These are phyloP conservation scores for Litsea cubeba DNA, from an alignment of 164 flowering plant genomes.

Conservation along the genomic window DNA sequence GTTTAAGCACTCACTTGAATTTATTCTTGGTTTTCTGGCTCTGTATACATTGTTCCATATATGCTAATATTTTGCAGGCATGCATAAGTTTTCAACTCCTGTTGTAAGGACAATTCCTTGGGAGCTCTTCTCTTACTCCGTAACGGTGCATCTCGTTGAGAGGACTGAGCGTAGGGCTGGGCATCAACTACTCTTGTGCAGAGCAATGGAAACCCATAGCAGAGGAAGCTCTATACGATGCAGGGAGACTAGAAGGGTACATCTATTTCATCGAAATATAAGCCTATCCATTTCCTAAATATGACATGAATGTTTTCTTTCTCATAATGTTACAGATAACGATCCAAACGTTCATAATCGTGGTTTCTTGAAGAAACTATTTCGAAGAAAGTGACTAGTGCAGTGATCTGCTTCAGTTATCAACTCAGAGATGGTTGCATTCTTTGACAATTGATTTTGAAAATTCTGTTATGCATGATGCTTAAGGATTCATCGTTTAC, in stretches of 20 bases:
- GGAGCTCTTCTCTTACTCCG: conserved; percentile 91
- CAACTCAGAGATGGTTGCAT: not conserved
- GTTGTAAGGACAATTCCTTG: conserved; percentile 67
- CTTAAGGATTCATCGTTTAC: too few relatives aligned
- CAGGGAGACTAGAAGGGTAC: conserved; percentile 70
- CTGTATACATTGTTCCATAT: too few relatives aligned
- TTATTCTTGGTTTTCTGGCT: not conserved
- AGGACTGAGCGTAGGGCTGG: conserved; percentile 93
- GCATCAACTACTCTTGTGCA: conserved; percentile 83
- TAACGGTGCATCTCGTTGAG: conserved; percentile 76
- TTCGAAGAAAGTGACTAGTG: conserved; percentile 18
- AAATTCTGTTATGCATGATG: not conserved
- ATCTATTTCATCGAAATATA: not conserved
- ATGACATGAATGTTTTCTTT: not conserved
- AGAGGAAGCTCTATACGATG: conserved; percentile 64
- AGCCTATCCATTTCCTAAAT: not conserved
- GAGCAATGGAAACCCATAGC: conserved; percentile 95
- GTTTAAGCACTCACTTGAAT: not conserved
- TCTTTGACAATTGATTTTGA: not conserved
- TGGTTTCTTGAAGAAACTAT: conserved; percentile 27
- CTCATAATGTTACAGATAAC: conserved; percentile 28
- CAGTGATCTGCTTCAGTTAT: not conserved
- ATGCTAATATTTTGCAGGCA: not conserved
- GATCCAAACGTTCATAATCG: conserved; percentile 25
- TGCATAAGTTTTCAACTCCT: not conserved